Evolutionary conservation across 164 flowering plant genomes (phyloP).

Genomic region (Brasenia schreberi): DNA sequence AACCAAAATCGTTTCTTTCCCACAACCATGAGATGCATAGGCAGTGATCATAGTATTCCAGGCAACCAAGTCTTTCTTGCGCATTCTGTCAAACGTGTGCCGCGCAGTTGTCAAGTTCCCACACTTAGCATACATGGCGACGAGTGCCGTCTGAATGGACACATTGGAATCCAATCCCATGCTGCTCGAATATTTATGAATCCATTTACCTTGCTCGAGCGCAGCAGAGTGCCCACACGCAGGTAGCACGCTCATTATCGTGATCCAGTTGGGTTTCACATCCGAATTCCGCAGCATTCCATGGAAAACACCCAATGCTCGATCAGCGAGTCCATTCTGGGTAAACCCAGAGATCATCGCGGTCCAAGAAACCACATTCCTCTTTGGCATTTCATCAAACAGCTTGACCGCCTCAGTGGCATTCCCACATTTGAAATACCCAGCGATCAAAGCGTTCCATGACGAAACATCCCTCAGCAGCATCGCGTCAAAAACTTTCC

Average conservation of each 20-base stretch:
- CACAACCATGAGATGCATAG: conserved; percentile 48
- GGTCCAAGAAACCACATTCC: conserved; percentile 45
- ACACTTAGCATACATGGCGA: conserved; percentile 50
- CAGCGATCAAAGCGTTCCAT: conserved; percentile 46
- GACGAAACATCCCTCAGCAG: conserved; percentile 28
- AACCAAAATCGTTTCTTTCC: conserved; percentile 20
- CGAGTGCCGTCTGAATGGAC: conserved; percentile 31
- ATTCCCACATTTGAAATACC: conserved; percentile 34
- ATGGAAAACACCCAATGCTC: conserved; percentile 32
- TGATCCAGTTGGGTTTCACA: conserved; percentile 49
- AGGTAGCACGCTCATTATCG: conserved; percentile 45
- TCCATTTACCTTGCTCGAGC: conserved; percentile 31
- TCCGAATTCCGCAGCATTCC: conserved; percentile 24
- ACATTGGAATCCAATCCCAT: conserved; percentile 28
- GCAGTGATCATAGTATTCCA: conserved; percentile 53
- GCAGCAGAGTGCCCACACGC: conserved; percentile 42
- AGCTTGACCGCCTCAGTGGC: conserved; percentile 20
- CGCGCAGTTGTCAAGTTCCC: conserved; percentile 32
- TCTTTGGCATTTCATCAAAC: conserved; percentile 19
- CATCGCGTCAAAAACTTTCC: conserved; percentile 29
- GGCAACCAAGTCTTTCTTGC: conserved; percentile 19
- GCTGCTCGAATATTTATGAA: conserved; percentile 27
- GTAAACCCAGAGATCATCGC: conserved; percentile 46
- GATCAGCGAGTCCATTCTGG: conserved; percentile 34
- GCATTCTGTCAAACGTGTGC: conserved; percentile 20